Base-by-base conservation (phyloP, 345 rosid species). In the Hibiscus tridactylites region DNA sequence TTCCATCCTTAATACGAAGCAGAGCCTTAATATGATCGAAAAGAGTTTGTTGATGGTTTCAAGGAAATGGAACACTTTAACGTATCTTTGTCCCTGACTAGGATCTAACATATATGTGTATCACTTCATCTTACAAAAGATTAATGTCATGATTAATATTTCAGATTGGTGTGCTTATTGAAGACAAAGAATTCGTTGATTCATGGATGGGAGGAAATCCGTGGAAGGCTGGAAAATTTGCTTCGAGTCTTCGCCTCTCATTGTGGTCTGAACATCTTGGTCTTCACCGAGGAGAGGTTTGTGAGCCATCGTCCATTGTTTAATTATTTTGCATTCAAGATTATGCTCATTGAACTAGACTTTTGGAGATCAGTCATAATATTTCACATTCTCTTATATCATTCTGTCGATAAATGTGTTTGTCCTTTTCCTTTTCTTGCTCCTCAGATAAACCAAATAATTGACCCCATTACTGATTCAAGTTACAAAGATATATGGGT, bases 201-300 rank as follows among this genome's bases (percentile, higher is more conserved):
- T 96, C 99, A 2, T 79, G 69, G 75, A 92, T 96, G 98, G 96
- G 89, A 73, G 99, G 97, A 74, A 85, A 86, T 62, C 94, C 96
- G 42, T 88, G 98, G 99, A 90, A 91, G 78, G 97, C 99, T 77
- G 99, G 99, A 75, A 92, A 82, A 68, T 90, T 92, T 80, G 65
- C 97, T 70, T 67, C 66, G 71, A 89, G 94, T 80, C 98, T 96
- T 73, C 92, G 99, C 75, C 89, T 88, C 6, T 85, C 99, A 6
- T 79, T 96, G 77, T 96, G 99, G 99, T 86, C 93, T 7, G 99
- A 96, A 78, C 98, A 96, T 84, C 98, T 96, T 72, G 98, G 97
- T 76, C 94, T 92, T 79, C 83, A 44, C 75, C 31, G 9, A 47
- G 90, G 82, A 78, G 89, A 89, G 97, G 99, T 95, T 74, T 73